Base-by-base conservation (phyloP, 2,329 filamentous ascomycete species). In the Alternaria tenuissima region DNA sequence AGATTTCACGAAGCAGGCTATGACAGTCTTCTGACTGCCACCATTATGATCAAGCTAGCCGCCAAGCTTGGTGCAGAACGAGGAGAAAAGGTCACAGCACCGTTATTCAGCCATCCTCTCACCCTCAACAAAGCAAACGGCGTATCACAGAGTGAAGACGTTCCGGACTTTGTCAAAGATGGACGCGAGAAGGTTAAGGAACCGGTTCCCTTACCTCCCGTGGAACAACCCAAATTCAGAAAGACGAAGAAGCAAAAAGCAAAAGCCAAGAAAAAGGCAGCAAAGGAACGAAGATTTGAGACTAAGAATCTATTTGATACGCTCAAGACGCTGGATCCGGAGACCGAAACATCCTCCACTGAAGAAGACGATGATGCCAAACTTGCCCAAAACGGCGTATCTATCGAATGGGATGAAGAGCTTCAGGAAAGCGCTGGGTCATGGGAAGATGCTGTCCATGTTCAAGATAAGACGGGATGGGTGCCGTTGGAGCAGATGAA, bases 1-100 rank as follows among this genome's bases (percentile, higher is more conserved):
- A 78, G 80, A 61, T 79, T 83, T 58, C 87, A 89, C 59, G 87
- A 89, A 76, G 87, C 87, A 16, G 87, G 87, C 7, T 89, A 86
- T 64, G 87, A 89, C 71, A 88, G 86, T 72, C 81, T 86, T 61
- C 78, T 89, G 22, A 88, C 87, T 0, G 87, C 87, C 3, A 83
- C 84, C 56, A 80, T 88, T 26, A 85, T 87, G 64, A 80, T 89
- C 52, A 82, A 83, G 55, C 78, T 89, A 4, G 83, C 85, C 8
- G 79, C 83, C 2, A 84, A 85, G 65, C 76, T 88, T 4, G 80
- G 82, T 60, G 74, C 75, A 9, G 78, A 79, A 20, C 52, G 48
- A 36, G 52, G 46, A n/a, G 51, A 48, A 16, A 28, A 55, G 18
- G 26, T 41, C 32, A 43, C 34, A n/a, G 26, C 55, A 49, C 55